Conservation (phyloP, 2,329 filamentous ascomycete species). For the Stachybotrys echinatus region DNA sequence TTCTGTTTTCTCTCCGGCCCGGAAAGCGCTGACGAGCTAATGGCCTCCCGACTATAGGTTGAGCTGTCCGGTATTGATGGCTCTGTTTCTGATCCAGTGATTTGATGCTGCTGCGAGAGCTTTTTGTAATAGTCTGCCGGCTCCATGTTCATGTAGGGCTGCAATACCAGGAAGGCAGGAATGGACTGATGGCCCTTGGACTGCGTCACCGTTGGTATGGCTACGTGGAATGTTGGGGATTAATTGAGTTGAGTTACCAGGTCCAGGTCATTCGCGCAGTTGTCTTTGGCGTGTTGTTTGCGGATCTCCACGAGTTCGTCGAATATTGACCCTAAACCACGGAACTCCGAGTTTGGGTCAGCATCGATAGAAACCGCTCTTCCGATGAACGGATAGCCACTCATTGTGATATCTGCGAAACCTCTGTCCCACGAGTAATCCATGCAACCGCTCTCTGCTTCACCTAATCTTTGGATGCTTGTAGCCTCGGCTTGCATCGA, state of each 20-base stretch:
- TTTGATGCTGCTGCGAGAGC: neutral
- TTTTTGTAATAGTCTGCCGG: neutral
- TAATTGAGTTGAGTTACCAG: neutral
- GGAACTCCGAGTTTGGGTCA: too few relatives aligned
- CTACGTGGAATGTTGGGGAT: neutral
- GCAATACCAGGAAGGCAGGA: too few relatives aligned
- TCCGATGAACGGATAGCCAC: neutral
- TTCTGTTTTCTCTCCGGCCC: neutral
- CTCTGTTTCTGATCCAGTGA: neutral
- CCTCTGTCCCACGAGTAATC: neutral
- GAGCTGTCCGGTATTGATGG: neutral
- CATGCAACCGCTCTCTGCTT: neutral
- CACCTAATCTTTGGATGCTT: neutral
- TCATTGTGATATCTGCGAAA: neutral
- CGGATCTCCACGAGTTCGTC: too few relatives aligned
- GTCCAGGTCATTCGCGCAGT: too few relatives aligned
- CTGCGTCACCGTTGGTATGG: neutral
- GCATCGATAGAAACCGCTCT: neutral
- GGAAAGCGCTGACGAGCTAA: neutral
- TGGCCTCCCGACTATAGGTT: neutral
- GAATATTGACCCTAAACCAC: too few relatives aligned
- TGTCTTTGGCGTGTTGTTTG: too few relatives aligned
- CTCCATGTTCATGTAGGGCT: neutral
- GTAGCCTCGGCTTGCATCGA: neutral
- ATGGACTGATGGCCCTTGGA: neutral